Evolutionary conservation across 2,329 filamentous ascomycete genomes (phyloP).

Genomic region (Hypomyces rosellus): DNA sequence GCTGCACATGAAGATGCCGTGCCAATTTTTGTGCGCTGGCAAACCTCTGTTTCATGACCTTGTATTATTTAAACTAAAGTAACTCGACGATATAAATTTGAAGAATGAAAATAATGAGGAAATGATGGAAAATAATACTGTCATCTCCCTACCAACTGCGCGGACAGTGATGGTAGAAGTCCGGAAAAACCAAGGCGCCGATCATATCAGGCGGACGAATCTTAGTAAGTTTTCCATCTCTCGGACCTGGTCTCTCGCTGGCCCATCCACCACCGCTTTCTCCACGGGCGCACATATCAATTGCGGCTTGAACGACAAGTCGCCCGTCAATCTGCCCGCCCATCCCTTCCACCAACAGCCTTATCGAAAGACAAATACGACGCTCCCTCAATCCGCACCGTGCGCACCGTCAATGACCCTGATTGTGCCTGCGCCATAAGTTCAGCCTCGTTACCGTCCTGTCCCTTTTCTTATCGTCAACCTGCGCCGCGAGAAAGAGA

Average conservation of each 20-base stretch:
- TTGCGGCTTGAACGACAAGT: slow-evolving; percentile 1
- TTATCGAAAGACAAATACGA: slow-evolving; percentile 6
- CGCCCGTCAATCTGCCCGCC: too few relatives aligned
- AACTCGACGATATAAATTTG: background rate
- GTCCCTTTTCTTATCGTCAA: background rate
- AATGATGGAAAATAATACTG: background rate
- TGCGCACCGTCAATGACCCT: background rate
- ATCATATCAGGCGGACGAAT: background rate
- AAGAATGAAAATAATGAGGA: background rate
- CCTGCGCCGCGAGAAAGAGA: background rate
- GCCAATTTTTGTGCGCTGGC: background rate
- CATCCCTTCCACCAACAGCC: slow-evolving; percentile 1
- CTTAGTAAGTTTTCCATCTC: background rate
- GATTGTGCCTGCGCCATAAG: background rate
- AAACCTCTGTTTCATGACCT: background rate
- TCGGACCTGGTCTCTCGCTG: background rate
- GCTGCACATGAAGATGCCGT: background rate
- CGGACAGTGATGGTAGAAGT: slow-evolving; percentile 14
- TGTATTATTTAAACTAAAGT: background rate
- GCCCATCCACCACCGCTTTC: slow-evolving; percentile 1
- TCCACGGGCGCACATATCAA: slow-evolving; percentile 2
- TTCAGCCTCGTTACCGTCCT: background rate
- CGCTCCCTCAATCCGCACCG: slow-evolving; percentile 4
- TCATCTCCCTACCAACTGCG: too few relatives aligned
- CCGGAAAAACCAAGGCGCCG: slow-evolving; percentile 21